Base-by-base conservation (phyloP, 345 rosid species). In the Dipteronia sinensis region DNA sequence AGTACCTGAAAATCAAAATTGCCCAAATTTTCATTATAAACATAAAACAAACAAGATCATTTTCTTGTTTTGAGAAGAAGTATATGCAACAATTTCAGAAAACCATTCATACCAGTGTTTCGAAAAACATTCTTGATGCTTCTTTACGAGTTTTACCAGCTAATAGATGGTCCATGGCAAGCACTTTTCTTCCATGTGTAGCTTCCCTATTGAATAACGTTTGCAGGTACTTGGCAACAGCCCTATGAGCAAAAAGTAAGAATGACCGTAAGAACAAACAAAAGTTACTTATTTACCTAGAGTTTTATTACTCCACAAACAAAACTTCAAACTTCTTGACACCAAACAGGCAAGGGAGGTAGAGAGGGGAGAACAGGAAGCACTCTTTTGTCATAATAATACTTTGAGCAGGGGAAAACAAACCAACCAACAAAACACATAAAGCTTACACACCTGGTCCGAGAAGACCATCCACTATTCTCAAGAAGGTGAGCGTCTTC, bases 381-480 rank as follows among this genome's bases (percentile, higher is more conserved):
- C 4, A 22, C 40, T 56, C 47, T 56, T 31, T 40, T 10, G 23
- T 40, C 8, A 34, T 22, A 25, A 4, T 15, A 47, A 74, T 59
- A 72, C 0, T 12, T 64, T 11, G 25, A 31, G n/a, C 65, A 6
- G 42, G 12, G 20, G 44, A 49, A 59, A 51, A 67, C 61, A 19
- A 56, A 15, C 40, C 19, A 27, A 53, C 64, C 40, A 53, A 12
- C 40, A 11, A 22, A 53, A 59, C 42, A 73, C 53, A 74, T 44
- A 46, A 51, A 65, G 22, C 55, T 70, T 67, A 83, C 84, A 69
- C 51, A 97, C 99, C 98, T 97, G 64, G 99, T 93, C 71, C 98
- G 98, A 74, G 98, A 89, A 84, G 99, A 97, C 99, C 99, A 97
- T 31, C 99, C 97, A 85, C 88, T 93, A 74, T 94, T 97, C 75